These are phyloP conservation scores for Tolypocladium nubicola DNA, from an alignment of 2,329 filamentous ascomycete genomes.

Conservation along the genomic window DNA sequence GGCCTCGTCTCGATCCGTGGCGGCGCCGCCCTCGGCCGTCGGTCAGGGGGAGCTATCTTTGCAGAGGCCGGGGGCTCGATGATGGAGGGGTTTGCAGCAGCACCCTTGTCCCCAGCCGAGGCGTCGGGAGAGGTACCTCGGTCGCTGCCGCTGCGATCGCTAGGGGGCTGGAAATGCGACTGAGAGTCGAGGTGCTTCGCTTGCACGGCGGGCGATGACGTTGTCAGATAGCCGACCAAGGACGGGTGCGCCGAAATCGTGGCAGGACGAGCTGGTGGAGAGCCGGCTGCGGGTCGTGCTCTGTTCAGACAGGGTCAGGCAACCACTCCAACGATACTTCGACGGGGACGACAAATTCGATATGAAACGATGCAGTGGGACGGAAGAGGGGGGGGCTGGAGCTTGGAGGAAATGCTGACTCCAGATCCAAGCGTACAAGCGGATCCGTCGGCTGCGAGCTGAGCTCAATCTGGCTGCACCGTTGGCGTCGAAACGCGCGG, in stretches of 20 bases:
- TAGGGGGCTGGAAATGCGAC: slow-evolving; percentile 37
- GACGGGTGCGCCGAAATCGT: slow-evolving; percentile 46
- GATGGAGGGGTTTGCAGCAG: slow-evolving; percentile 4
- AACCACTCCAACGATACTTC: background rate
- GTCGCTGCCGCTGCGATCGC: slow-evolving; percentile 62
- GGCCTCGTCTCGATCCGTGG: slow-evolving; percentile 20
- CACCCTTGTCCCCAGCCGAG: background rate
- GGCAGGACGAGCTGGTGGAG: slow-evolving; percentile 15
- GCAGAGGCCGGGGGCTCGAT: slow-evolving; percentile 18
- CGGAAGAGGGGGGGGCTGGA: background rate
- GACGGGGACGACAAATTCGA: background rate
- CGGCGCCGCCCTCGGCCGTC: slow-evolving; percentile 15
- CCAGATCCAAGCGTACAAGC: background rate
- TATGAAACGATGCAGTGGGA: background rate
- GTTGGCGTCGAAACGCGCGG: background rate
- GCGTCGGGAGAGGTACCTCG: background rate
- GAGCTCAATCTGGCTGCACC: background rate
- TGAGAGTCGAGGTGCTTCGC: slow-evolving; percentile 32
- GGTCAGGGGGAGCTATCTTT: slow-evolving; percentile 16
- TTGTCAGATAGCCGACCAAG: slow-evolving; percentile 57
- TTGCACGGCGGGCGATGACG: slow-evolving; percentile 57
- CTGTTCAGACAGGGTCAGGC: background rate
- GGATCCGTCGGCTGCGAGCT: background rate
- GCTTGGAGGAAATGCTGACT: background rate
- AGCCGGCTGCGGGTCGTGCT: slow-evolving; percentile 10